Conservation (phyloP, 306 rosid species). For the Cicer chorassanicum region DNA sequence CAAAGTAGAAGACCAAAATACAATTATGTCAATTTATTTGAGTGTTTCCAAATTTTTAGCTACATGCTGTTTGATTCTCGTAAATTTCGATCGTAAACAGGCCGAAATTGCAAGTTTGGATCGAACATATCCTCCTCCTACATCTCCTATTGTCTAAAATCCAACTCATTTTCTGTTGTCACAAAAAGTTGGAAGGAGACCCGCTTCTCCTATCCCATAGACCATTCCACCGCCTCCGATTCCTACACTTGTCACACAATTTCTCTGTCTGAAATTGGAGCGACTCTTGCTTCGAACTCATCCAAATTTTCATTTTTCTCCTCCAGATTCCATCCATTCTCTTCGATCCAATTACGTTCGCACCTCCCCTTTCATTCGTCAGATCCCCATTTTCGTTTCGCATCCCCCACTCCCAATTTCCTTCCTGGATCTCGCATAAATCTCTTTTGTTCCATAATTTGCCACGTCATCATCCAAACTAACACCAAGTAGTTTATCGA, state of each 20-base stretch:
- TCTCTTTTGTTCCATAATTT: background rate
- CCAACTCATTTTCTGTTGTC: background rate
- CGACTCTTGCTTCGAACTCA: background rate
- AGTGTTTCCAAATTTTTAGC: background rate
- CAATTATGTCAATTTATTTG: too few relatives aligned
- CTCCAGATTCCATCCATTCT: background rate
- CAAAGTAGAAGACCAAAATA: too few relatives aligned
- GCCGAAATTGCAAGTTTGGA: conserved; percentile 14
- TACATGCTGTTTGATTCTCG: background rate
- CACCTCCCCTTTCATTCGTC: background rate
- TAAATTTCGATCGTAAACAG: background rate
- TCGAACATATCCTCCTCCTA: background rate
- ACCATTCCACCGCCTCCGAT: conserved; percentile 18
- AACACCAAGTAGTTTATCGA: conserved; percentile 19
- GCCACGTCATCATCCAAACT: conserved; percentile 6
- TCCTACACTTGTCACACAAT: background rate
- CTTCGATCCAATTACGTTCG: conserved; percentile 13
- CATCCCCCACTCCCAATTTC: too few relatives aligned
- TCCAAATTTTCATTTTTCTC: background rate
- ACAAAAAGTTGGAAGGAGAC: background rate
- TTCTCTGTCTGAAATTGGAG: background rate
- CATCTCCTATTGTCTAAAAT: background rate
- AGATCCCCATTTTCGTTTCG: conserved; percentile 16
- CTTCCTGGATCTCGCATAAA: too few relatives aligned
- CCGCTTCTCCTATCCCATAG: background rate